These are phyloP conservation scores for Ceratobasidium sp. DNA, from an alignment of 1,284 basidiomycete species.

Conservation along the genomic window DNA sequence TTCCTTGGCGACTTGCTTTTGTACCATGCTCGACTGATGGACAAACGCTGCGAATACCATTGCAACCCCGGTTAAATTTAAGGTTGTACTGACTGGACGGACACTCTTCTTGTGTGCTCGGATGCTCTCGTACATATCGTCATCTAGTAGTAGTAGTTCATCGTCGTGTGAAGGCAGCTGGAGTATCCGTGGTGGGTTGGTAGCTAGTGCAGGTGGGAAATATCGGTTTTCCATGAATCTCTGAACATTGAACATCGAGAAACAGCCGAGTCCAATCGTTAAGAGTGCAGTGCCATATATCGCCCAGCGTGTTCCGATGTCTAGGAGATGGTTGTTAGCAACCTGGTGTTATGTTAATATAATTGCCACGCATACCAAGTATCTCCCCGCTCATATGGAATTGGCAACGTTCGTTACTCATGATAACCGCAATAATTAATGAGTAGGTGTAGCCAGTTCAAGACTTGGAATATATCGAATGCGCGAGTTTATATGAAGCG, in stretches of 20 bases:
- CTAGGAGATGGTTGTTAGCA: neutral
- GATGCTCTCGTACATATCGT: slow-evolving; percentile 31
- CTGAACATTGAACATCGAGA: slow-evolving; percentile 18
- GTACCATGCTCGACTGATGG: slow-evolving; percentile 2
- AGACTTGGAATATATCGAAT: too few species aligned
- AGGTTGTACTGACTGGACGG: slow-evolving; percentile 26
- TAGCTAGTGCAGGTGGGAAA: too few species aligned
- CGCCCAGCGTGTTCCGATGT: slow-evolving; percentile 29
- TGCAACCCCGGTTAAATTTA: slow-evolving; percentile 27
- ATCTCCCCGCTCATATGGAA: slow-evolving; percentile 33
- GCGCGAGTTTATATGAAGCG: too few species aligned
- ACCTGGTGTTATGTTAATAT: neutral
- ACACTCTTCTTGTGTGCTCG: slow-evolving; percentile 18
- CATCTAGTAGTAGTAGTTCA: slow-evolving; percentile 12
- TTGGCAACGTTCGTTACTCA: neutral
- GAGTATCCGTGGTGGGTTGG: too few species aligned
- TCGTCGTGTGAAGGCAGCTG: neutral
- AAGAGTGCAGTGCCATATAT: slow-evolving; percentile 24
- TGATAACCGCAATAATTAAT: neutral
- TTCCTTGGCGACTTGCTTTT: neutral
- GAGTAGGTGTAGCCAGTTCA: too few species aligned
- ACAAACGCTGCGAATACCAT: slow-evolving; percentile 19
- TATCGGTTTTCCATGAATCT: neutral
- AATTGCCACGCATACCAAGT: neutral
- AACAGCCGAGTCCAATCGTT: slow-evolving; percentile 4